phyloP scores from a whole-genome alignment of 345 rosid genomes.

The rapeseed (Brassica napus) region DNA sequence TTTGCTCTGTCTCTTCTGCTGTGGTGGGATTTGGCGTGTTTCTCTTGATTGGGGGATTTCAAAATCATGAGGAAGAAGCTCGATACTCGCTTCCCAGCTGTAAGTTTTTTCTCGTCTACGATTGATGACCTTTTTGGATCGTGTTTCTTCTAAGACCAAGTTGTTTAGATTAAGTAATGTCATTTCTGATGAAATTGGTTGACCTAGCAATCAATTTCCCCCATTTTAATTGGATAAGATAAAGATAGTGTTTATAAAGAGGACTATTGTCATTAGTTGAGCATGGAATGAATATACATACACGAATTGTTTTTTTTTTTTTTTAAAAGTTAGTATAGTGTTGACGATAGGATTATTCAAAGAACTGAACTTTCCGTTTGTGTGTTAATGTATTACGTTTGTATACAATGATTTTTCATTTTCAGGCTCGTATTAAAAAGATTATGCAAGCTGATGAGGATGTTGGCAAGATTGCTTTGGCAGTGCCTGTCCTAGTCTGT shows the following conservation, averaged over 20 bases:
- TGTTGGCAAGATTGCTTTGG: slow-evolving; percentile 96
- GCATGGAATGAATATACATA: too few species aligned
- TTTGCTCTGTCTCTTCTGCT: too few species aligned
- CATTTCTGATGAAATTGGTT: too few species aligned
- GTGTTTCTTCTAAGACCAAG: background rate
- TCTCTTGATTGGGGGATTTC: background rate
- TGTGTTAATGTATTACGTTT: background rate
- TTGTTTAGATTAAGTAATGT: background rate
- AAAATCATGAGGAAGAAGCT: slow-evolving; percentile 40
- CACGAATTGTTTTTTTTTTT: too few species aligned
- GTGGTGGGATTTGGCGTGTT: background rate
- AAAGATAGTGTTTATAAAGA: too few species aligned
- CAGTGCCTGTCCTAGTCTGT: slow-evolving; percentile 99
- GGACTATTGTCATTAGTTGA: too few species aligned
- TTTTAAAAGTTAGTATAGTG: background rate
- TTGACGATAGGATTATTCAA: slow-evolving; percentile 5
- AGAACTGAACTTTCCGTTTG: background rate
- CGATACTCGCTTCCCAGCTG: slow-evolving; percentile 45
- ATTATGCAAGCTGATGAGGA: slow-evolving; percentile 99
- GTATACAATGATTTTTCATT: background rate
- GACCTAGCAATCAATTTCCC: too few species aligned
- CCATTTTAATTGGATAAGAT: too few species aligned
- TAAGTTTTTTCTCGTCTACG: background rate
- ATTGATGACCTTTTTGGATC: background rate
- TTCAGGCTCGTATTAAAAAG: slow-evolving; percentile 95